phyloP scores from a whole-genome alignment of 306 rosid genomes.

The Crotalaria pallida region DNA sequence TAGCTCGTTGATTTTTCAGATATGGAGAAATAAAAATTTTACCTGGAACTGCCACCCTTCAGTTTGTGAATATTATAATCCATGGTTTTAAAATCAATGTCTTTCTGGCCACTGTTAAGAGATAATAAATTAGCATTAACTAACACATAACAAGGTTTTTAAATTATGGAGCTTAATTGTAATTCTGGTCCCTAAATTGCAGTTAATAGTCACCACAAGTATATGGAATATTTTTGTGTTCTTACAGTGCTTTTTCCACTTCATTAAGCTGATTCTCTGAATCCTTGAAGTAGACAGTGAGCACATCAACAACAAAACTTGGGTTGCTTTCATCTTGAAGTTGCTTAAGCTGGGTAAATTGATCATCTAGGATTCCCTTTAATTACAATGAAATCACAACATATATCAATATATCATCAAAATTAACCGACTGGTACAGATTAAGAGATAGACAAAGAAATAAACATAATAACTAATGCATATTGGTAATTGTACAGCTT shows the following conservation, averaged over 20 bases:
- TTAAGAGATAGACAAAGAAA: background rate
- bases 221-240: background rate
- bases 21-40: background rate
- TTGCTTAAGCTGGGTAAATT: conserved; percentile 57
- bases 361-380: conserved; percentile 75
- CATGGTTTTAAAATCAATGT: conserved; percentile 54
- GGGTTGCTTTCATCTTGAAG: conserved; percentile 90
- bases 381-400: background rate
- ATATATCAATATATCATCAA: conserved; percentile 12
- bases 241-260: conserved; percentile 54
- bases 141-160: too few relatives aligned
- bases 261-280: conserved; percentile 64
- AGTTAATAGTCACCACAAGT: too few relatives aligned
- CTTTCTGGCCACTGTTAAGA: conserved; percentile 45
- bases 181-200: too few relatives aligned
- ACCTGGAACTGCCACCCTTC: conserved; percentile 97
- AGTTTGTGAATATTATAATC: conserved; percentile 77
- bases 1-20: background rate
- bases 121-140: background rate
- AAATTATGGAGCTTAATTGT: too few relatives aligned
- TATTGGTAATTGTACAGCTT: background rate
- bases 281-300: conserved; percentile 70
- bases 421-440: background rate
- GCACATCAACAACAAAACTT: conserved; percentile 74
- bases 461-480: background rate